phyloP scores from a whole-genome alignment of 495 filamentous ascomycete species.

The Bombardia bombarda region DNA sequence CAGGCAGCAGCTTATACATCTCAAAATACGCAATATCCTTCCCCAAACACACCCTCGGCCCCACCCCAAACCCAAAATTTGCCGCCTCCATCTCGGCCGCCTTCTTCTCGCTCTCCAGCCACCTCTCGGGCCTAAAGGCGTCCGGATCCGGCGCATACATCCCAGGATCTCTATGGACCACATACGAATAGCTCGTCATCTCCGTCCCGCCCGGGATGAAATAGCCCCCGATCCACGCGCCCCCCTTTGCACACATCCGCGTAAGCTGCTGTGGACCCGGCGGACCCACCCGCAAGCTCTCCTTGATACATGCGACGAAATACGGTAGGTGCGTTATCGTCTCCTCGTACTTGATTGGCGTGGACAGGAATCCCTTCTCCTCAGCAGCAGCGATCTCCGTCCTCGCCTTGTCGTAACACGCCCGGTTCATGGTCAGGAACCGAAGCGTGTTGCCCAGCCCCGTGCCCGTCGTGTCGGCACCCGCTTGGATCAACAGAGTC shows the following conservation, averaged over 20 bases:
- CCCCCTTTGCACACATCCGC: conserved; percentile 44
- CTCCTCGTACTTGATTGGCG: conserved; percentile 9
- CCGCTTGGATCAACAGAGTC: conserved; percentile 23
- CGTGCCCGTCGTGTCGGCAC: conserved; percentile 27
- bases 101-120: conserved; percentile 18
- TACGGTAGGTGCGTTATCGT: conserved; percentile 32
- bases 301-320: conserved; percentile 50
- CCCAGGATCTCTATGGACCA: conserved; percentile 22
- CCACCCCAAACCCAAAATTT: conserved; percentile 45
- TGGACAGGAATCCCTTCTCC: neutral
- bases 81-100: conserved; percentile 10
- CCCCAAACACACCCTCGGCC: conserved; percentile 53
- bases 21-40: conserved; percentile 55
- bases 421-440: conserved; percentile 23
- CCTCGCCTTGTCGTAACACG: conserved; percentile 10
- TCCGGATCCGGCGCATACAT: conserved; percentile 43
- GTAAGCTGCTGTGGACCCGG: conserved; percentile 42
- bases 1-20: conserved; percentile 53
- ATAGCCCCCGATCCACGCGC: conserved; percentile 38
- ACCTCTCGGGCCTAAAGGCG: conserved; percentile 40
- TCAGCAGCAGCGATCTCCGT: conserved; percentile 9
- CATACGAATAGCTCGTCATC: conserved; percentile 18
- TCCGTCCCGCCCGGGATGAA: conserved; percentile 39
- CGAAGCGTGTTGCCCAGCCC: conserved; percentile 22
- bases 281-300: conserved; percentile 47